A percentile compares a stretch with the other conserved stretches of the same genome.
phyloP scores from a whole-genome alignment of 2,329 filamentous ascomycete genomes.

The Xylariaceae sp. region DNA sequence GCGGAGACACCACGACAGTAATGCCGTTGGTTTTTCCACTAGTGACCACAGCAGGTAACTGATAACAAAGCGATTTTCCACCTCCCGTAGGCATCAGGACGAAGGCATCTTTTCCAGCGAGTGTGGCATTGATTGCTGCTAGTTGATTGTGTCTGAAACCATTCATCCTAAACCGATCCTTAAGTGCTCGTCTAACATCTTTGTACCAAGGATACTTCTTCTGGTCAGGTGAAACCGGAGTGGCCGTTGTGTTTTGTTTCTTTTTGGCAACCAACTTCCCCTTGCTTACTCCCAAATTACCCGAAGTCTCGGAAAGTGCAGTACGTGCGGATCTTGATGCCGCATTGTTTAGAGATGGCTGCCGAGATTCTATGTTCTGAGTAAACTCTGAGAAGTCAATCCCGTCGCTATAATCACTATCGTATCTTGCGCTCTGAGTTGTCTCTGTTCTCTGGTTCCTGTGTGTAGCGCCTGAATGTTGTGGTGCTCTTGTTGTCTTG shows the following conservation, averaged over 20 bases:
- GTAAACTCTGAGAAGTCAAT: conserved; percentile 49
- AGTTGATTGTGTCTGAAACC: conserved; percentile 89
- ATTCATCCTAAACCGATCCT: conserved; percentile 74
- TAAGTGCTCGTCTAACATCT: conserved; percentile 76
- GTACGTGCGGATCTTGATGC: conserved; percentile 30
- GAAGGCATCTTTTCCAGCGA: conserved; percentile 83
- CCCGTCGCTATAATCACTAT: conserved; percentile 47
- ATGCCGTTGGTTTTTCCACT: conserved; percentile 79
- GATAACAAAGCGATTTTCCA: conserved; percentile 95
- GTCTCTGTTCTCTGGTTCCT: conserved; percentile 24
- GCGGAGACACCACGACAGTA: conserved; percentile 88
- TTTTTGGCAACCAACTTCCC: conserved; percentile 33
- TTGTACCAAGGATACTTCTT: conserved; percentile 76
- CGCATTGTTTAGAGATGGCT: conserved; percentile 31
- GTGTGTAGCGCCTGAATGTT: conserved; percentile 13
- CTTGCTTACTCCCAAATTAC: conserved; percentile 38
- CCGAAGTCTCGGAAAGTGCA: conserved; percentile 45
- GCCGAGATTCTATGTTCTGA: conserved; percentile 44
- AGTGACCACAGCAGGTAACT: conserved; percentile 79
- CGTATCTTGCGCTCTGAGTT: conserved; percentile 22
- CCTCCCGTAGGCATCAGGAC: conserved; percentile 97
- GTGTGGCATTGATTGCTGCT: conserved; percentile 90
- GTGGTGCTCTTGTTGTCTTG: conserved; percentile 11
- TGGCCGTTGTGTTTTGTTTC: conserved; percentile 28
- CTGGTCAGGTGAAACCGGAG: conserved; percentile 43